Base-by-base conservation (phyloP, 176 grass and related monocot genomes). In the Oryza rufipogon region DNA sequence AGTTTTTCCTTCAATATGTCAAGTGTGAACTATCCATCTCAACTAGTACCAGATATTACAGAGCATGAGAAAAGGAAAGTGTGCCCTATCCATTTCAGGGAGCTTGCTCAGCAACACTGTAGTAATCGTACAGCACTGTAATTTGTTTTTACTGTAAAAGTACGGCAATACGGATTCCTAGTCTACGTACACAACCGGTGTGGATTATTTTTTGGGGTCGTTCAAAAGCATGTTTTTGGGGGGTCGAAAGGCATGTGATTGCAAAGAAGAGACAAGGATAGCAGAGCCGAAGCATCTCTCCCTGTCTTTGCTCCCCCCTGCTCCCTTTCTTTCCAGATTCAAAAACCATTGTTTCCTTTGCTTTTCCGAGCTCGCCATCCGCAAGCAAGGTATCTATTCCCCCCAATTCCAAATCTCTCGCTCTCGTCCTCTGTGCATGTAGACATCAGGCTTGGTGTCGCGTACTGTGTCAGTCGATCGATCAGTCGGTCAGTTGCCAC, bases 321-420 rank as follows among this genome's bases (percentile, higher is more conserved):
- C 76, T 33, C 69, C 68, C 47, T 61, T 36, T 77, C 68, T 84
- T 73, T 70, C 63, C 81, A 17, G 79, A 86, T 92, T 93, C 84
- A 88, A 78, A 52, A 78, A 51, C 70, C 58, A 23, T 69, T 69
- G 84, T 48, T 84, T 91, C 42, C 49, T 52, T 75, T 70, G 16
- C 84, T 86, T 91, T 92, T 80, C 68, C 54, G 3, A 86, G n/a
- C 33, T 88, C 90, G 76, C 94, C 85, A 4, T 7, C 81, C 82
- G 38, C 92, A 97, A 92, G 95, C 95, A 97, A 97, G 71, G 95
- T 86, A 94, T 97, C 75, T 80, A 77, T 94, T 90, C 88, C 47
- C 54, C 54, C 58, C 38, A 41, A 9, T 63, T 23, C 58, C 58
- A 11, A 11, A 23, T 64, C 70, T 15, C 48, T 70, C 70, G 56